Percentiles rank a stretch among this genome's conserved stretches.
Conservation (phyloP, 2,329 filamentous ascomycete genomes). For the Teratosphaeria zuluensis region DNA sequence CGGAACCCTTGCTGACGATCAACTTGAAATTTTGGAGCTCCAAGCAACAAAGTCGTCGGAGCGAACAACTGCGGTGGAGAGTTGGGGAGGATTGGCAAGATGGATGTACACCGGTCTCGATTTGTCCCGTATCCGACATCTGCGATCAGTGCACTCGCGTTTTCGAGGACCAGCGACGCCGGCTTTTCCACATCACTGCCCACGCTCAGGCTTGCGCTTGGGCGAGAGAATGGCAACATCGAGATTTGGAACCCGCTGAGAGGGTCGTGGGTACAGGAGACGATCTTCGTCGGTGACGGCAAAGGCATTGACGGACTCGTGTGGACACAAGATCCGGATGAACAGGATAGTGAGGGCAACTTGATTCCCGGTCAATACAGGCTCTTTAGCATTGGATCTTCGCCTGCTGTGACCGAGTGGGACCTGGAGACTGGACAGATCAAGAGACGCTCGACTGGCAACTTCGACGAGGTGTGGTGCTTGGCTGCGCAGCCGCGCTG, state of each 20-base stretch:
- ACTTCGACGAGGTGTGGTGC: conserved; percentile 96
- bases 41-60: background rate
- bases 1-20: background rate
- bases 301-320: conserved; percentile 81
- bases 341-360: conserved; percentile 53
- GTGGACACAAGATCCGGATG: conserved; percentile 81
- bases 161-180: conserved; percentile 61
- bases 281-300: conserved; percentile 65
- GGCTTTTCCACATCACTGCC: conserved; percentile 35
- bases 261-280: conserved; percentile 83
- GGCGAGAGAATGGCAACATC: conserved; percentile 88
- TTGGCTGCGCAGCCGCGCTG: conserved; percentile 71
- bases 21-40: background rate
- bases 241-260: conserved; percentile 91
- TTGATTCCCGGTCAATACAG: conserved; percentile 62
- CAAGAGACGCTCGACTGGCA: conserved; percentile 74
- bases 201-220: conserved; percentile 71
- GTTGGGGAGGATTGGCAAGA: conserved; percentile 28
- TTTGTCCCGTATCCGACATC: conserved; percentile 89
- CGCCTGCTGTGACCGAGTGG: conserved; percentile 89
- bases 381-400: conserved; percentile 94
- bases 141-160: conserved; percentile 88
- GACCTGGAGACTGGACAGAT: conserved; percentile 71
- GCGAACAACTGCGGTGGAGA: background rate
- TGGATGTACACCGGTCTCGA: conserved; percentile 96